Base-by-base conservation (phyloP, 2,329 filamentous ascomycete species). In the Berkeleyomyces rouxiae region DNA sequence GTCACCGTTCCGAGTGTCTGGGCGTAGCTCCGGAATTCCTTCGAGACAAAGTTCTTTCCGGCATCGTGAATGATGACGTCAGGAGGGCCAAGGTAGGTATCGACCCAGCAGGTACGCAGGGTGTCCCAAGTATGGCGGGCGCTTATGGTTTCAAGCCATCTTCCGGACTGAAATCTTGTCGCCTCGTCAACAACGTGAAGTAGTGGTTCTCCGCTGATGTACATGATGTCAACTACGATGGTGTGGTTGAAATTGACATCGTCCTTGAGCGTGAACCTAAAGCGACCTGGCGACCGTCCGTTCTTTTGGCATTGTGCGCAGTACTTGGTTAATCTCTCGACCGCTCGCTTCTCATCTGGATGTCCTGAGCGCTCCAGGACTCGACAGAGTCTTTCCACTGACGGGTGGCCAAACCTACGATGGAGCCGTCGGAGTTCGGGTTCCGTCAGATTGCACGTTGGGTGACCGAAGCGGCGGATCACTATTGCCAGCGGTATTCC, bases 221-320 rank as follows among this genome's bases (percentile, higher is more conserved):
- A 53, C 11, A 9, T 16, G 49, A 53, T 16, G 13, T 53, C 49
- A 9, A 53, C 49, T 2, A n/a, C 11, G 4, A 53, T 36, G 10
- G 23, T 23, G 49, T 16, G 9, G 31, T 53, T 49, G 59, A 57
- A 40, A 58, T 62, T 7, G 67, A 70, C 43, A 68, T 67, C 4
- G 67, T 68, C 66, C 65, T 66, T 13, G 68, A 71, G 4, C 68
- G 74, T 53, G 31, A 53, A 53, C 4, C 31, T 2, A 9, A 53
- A 53, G 2, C 49, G 11, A 9, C 23, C 23, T 9, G 49, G 49
- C 10, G 49, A 16, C 23, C 49, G 10, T 16, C 23, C 2, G 49
- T 53, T 9, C 3, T 9, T 44, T n/a, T 44, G 42, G 42, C 42
- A 44, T 2, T 44, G 7, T 11, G 10, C 10, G 3, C 42, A 44